These are phyloP conservation scores for Leishmania tropica DNA, from an alignment of 208 protist species.

Conservation along the genomic window DNA sequence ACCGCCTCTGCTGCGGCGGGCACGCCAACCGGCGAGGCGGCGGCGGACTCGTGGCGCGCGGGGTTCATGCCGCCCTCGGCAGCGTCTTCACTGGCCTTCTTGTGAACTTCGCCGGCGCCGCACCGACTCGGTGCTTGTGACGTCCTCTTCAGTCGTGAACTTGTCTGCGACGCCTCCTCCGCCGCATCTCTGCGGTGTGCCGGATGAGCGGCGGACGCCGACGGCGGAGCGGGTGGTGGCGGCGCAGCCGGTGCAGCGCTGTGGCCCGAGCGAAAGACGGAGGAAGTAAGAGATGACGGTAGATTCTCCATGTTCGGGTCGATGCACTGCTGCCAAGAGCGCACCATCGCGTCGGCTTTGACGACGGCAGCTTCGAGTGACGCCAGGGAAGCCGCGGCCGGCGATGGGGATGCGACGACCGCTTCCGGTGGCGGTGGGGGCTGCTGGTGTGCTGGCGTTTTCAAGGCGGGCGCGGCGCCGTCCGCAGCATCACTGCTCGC, in stretches of 20 bases:
- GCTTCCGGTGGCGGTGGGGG: neutral
- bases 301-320: neutral
- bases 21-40: neutral
- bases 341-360: neutral
- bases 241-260: neutral
- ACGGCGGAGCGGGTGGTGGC: neutral
- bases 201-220: neutral
- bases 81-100: neutral
- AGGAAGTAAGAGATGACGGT: constrained; percentile 3
- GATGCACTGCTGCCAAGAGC: constrained; percentile 2
- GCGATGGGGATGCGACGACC: neutral
- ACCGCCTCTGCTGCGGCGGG: neutral
- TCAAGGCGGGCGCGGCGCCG: neutral
- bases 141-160: neutral
- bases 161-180: neutral
- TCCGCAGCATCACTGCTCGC: neutral
- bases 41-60: neutral
- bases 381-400: neutral
- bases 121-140: no score
- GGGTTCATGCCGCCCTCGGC: neutral
- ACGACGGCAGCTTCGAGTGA: neutral
- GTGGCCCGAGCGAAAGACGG: neutral
- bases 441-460: neutral
- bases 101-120: neutral
- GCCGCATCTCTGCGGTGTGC: neutral